Evolutionary conservation across 345 rosid genomes (phyloP), one percentile per base, ranked within the genome.

Genomic region (Eucalyptus shirleyi): DNA sequence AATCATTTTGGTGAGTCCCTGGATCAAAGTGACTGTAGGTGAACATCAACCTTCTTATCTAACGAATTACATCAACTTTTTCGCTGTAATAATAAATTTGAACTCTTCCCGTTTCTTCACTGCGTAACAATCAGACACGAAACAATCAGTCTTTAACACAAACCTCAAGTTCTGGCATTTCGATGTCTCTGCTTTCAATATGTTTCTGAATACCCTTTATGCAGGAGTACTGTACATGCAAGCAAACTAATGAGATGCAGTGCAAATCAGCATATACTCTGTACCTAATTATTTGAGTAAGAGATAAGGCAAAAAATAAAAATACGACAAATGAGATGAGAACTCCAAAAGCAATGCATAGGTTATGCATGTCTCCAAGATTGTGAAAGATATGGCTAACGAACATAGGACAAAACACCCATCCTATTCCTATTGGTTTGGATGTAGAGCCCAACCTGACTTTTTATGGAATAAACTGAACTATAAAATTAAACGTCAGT

Each of bases 221-320:
- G 5, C 83, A 77, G 45, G 47, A 77, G 0, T 0, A 72, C 0
- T 77, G 83, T 3, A 34, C 44, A 0, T 5, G 81, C 0, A 9
- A 32, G 44, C 42, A 34, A 69, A 17, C 44, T 69, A 32, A 32
- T 32, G 13, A 18, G 0, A 34, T 69, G 12, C 81, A 32, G 42
- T 32, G 0, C 81, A 69, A 32, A 69, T 19, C 42, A 34, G 24
- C 81, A 4, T 0, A 0, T 1, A 1, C 6, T 17, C 6, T 4
- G 42, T 72, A 37, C 83, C 8, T 24, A 37, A 37, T 77, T 19
- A 11, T 3, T 37, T 37, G 83, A 77, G 47, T 12, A 77, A 40
- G 47, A 21, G 47, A 53, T 53, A 40, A 40, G 47, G 47, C 11
- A 40, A 40, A 21, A 44, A n/a, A n/a, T n/a, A n/a, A n/a, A n/a